Evolutionary conservation across 805 yeast genomes (phyloP).

Genomic region (Diddensiella transvaalensis): DNA sequence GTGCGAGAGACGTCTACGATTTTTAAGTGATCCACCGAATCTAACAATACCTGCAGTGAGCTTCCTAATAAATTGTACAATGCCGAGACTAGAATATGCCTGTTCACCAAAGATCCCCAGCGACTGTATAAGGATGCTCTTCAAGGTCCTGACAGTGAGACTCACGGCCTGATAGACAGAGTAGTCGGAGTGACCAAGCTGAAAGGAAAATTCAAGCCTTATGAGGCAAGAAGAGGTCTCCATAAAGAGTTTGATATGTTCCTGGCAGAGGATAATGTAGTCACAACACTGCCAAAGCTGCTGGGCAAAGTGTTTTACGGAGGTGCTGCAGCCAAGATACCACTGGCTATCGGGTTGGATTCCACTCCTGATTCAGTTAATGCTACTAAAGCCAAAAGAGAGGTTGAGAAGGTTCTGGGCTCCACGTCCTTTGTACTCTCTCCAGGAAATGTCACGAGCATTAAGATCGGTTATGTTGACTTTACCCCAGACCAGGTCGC

Average conservation of each 20-base stretch:
- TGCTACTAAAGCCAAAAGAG: constrained; percentile 50
- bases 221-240: constrained; percentile 79
- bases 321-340: constrained; percentile 61
- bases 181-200: constrained; percentile 71
- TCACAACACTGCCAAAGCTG: constrained; percentile 75
- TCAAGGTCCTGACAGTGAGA: constrained; percentile 25
- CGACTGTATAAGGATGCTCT: constrained; percentile 38
- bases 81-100: constrained; percentile 50
- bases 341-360: constrained; percentile 46
- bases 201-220: constrained; percentile 83
- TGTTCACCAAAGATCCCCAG: constrained; percentile 67
- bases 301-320: constrained; percentile 77
- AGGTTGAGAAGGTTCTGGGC: constrained; percentile 53
- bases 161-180: constrained; percentile 34
- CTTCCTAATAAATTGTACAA: constrained; percentile 44
- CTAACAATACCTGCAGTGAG: constrained; percentile 14
- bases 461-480: constrained; percentile 58
- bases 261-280: constrained; percentile 77
- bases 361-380: constrained; percentile 33
- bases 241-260: constrained; percentile 67
- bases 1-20: neutral
- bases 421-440: constrained; percentile 66
- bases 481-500: constrained; percentile 48
- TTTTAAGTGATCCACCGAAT: neutral
- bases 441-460: constrained; percentile 62